These are phyloP conservation scores for Fusarium sp. DNA, from an alignment of 2,329 filamentous ascomycete species.

Conservation along the genomic window DNA sequence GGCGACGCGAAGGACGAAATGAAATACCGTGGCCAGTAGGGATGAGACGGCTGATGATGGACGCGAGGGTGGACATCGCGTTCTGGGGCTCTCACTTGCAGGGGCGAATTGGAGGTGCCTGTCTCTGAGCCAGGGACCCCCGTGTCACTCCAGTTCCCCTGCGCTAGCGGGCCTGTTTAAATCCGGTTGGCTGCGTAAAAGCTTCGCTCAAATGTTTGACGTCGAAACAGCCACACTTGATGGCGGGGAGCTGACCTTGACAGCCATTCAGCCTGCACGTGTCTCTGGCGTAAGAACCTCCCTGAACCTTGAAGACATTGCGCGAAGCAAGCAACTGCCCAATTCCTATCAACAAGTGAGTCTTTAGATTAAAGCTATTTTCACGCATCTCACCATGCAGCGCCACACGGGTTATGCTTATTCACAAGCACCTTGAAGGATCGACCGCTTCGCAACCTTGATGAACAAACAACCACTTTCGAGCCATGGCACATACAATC, in stretches of 20 bases:
- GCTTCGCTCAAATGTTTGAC: neutral
- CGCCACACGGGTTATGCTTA: neutral
- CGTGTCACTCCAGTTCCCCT: constrained; percentile 23
- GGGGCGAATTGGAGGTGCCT: constrained; percentile 17
- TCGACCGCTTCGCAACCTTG: constrained; percentile 22
- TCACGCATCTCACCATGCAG: neutral
- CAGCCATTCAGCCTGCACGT: neutral
- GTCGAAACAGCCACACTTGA: neutral
- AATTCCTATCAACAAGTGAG: neutral
- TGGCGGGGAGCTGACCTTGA: neutral
- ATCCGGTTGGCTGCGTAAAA: constrained; percentile 15
- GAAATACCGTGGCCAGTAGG: constrained; percentile 41
- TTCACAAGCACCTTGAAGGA: constrained; percentile 10
- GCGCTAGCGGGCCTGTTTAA: constrained; percentile 13
- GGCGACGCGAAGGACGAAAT: constrained; percentile 19
- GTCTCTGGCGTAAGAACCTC: neutral
- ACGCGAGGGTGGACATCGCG: constrained; percentile 17
- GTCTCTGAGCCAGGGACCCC: neutral
- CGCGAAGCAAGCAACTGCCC: neutral
- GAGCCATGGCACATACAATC: neutral
- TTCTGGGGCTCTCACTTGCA: neutral
- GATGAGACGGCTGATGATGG: constrained; percentile 29
- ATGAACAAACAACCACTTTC: constrained; percentile 13
- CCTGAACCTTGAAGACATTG: neutral
- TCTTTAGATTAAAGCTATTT: neutral